Conservation (phyloP, 371 early-diverging fungal genomes). For the Chytridium lagenaria region DNA sequence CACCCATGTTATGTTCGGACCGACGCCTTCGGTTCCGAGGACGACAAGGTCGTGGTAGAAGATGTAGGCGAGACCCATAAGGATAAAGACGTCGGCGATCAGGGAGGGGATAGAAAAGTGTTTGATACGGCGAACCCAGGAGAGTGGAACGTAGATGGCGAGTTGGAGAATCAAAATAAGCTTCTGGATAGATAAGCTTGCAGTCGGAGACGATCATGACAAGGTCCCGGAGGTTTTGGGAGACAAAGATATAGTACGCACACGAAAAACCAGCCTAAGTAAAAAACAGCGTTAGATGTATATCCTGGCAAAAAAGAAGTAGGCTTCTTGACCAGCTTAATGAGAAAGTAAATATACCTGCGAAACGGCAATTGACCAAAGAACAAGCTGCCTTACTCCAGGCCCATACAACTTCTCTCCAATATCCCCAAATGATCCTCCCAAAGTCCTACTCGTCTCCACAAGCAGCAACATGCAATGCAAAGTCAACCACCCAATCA, state of each 20-base stretch:
- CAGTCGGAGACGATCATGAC: conserved; percentile 68
- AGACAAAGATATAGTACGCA: conserved; percentile 86
- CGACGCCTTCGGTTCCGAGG: conserved; percentile 64
- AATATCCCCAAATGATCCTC: conserved; percentile 91
- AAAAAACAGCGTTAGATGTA: conserved; percentile 10
- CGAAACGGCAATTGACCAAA: conserved; percentile 82
- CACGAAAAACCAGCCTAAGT: conserved; percentile 83
- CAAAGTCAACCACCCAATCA: conserved; percentile 59
- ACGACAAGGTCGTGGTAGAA: conserved; percentile 77
- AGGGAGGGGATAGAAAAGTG: conserved; percentile 81
- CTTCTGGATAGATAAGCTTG: conserved; percentile 48
- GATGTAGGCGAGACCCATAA: conserved; percentile 81
- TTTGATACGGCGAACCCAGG: conserved; percentile 85
- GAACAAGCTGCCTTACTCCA: conserved; percentile 76
- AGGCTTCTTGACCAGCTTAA: no score
- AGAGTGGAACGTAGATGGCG: conserved; percentile 78
- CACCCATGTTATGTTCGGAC: conserved; percentile 63
- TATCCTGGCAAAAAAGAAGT: no score
- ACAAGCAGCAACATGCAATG: conserved; percentile 69
- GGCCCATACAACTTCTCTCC: conserved; percentile 82
- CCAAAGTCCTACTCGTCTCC: conserved; percentile 49
- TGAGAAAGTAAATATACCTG: conserved; percentile 50
- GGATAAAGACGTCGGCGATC: conserved; percentile 87
- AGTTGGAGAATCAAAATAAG: conserved; percentile 74
- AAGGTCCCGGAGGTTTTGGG: conserved; percentile 77